phyloP scores from a whole-genome alignment of 208 protist genomes.

The Leishmania tarentolae region DNA sequence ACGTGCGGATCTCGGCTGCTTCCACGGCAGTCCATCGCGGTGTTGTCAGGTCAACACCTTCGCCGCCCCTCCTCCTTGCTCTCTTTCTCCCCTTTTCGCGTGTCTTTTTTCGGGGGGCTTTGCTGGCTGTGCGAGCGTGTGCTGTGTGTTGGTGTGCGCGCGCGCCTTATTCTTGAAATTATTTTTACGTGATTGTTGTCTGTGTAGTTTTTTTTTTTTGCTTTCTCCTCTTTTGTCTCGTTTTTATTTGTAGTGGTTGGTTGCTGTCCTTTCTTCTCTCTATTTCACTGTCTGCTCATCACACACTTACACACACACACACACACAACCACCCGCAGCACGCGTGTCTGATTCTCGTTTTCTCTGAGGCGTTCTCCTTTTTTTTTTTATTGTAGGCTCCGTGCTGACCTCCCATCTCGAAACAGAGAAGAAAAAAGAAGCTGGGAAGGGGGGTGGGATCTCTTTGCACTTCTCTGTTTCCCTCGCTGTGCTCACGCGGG shows the following conservation, averaged over 20 bases:
- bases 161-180: no score
- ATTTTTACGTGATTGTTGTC: neutral
- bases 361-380: neutral
- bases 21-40: neutral
- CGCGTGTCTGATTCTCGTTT: neutral
- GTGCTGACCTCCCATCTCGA: neutral
- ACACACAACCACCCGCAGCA: no score
- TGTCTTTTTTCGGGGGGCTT: no score
- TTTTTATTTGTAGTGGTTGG: neutral
- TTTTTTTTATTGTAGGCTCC: neutral
- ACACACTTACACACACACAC: no score
- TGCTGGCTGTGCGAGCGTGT: neutral
- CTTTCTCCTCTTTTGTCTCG: neutral
- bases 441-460: neutral
- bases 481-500: neutral
- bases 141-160: no score
- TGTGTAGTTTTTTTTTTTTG: neutral
- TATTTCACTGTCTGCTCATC: neutral
- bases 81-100: neutral
- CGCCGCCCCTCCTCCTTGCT: neutral
- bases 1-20: neutral
- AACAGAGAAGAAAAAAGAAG: neutral
- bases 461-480: neutral
- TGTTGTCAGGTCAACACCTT: neutral
- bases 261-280: neutral